Base-by-base conservation (phyloP, 257 asterid species). In the Capsicum baccatum region DNA sequence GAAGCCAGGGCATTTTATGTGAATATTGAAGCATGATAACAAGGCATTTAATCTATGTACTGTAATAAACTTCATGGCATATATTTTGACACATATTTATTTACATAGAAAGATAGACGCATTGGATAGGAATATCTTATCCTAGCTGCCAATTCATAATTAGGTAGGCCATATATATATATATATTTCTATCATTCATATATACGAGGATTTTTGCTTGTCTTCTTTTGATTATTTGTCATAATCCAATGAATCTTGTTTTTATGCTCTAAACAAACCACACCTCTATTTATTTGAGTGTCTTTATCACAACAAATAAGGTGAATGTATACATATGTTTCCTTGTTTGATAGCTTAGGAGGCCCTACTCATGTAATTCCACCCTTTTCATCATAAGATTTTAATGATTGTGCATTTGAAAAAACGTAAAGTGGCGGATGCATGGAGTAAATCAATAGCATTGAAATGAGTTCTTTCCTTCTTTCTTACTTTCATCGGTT, bases 251-350 rank as follows among this genome's bases (percentile, higher is more conserved):
- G 39, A 73, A 73, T 9, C 39, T 71, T 71, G 8, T 44, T 19
- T 17, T 16, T 70, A 17, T 70, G 17, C 6, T 10, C 39, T 37
- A 44, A 44, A 42, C 35, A 10, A 15, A 70, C 3, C 5, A 42
- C 15, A 48, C 44, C 44, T 67, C 9, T 47, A n/a, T 73, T 19
- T n/a, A 3, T 73, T 9, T 73, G 80, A n/a, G 39, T 73, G 39
- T 11, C 59, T 47, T 71, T 47, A 19, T 47, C 58, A 1, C n/a
- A 47, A 47, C 42, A 11, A 47, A 47, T 44, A 73, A 47, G 58
- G 39, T 73, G 80, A 73, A 73, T 47, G 59, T 73, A 39, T 39
- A 39, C 44, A 73, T 19, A 73, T 47, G 80, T 47, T 71, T 71
- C 80, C 58, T n/a, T 10, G 16, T 73, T 73, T 73, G 39, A 47